Percentiles rank a stretch among this genome's conserved stretches.
Evolutionary conservation across 352 stramenopile species (phyloP).

Genomic region (Pythium coloratum): DNA sequence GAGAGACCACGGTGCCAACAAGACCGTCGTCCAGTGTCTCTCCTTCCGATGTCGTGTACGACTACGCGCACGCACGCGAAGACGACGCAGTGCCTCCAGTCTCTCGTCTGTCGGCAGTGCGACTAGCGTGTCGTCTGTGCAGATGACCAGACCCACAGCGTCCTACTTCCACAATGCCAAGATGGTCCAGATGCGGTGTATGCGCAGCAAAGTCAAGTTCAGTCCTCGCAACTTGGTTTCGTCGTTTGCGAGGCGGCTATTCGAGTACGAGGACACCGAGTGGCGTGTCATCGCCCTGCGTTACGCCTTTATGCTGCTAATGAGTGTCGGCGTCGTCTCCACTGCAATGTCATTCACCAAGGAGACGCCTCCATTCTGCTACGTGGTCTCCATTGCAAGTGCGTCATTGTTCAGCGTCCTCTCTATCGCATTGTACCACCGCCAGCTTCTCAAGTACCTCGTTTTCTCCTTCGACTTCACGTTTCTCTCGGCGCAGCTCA

Average conservation of each 20-base stretch:
- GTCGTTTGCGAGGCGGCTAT: neutral
- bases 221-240: conserved; percentile 15
- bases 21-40: conserved; percentile 29
- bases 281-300: neutral
- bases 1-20: conserved; percentile 21
- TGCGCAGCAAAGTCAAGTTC: conserved; percentile 23
- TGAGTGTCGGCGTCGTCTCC: conserved; percentile 10
- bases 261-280: neutral
- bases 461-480: conserved; percentile 43
- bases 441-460: conserved; percentile 30
- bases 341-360: conserved; percentile 9
- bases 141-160: conserved; percentile 18
- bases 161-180: conserved; percentile 25
- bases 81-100: conserved; percentile 12
- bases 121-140: conserved; percentile 9
- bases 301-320: conserved; percentile 7
- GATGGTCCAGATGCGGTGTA: conserved; percentile 28
- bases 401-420: conserved; percentile 21
- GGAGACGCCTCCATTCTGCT: neutral
- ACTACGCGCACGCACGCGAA: conserved; percentile 3
- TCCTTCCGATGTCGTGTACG: conserved; percentile 34
- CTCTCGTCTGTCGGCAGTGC: conserved; percentile 6
- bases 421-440: conserved; percentile 22
- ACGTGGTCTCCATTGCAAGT: conserved; percentile 6
- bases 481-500: conserved; percentile 41